Evolutionary conservation across 139 green algal genomes (phyloP), one percentile per base, ranked within the genome.

Genomic region (Coelastrella sp.): DNA sequence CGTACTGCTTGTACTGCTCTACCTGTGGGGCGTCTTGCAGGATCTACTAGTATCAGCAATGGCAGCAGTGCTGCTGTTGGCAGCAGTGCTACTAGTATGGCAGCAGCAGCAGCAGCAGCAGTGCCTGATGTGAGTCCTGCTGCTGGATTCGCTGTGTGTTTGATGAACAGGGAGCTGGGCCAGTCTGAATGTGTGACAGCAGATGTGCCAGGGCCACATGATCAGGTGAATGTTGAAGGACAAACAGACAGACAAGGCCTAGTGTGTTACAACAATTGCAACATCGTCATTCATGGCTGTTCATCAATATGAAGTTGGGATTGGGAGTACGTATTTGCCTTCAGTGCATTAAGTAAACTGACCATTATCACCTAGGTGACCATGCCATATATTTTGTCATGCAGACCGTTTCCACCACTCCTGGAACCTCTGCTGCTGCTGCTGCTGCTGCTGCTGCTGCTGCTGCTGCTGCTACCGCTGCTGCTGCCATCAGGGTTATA

Each of bases 121-220:
- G 59, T 15, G 22, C n/a, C 22, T 49, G 81, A 73, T 86, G 81
- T 59, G 15, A 86, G 57, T n/a, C 81, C 81, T 6, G 15, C 81
- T 58, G 59, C 81, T 86, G 81, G 81, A 15, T 65, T 22, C 59
- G 81, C 81, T 25, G 59, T 56, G n/a, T 86, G 81, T 19, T 25
- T 86, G 59, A 24, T 74, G 19, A 68, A 86, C n/a, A 7, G 10
- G 5, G 80, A 86, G 20, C 22, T 57, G 59, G 80, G 80, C 8
- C 80, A 86, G 80, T 86, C 74, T 75, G 59, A 86, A 65, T 86
- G 80, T 63, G 7, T 3, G 3, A 68, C 79, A 85, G 79, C 8
- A 73, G 78, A 49, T 63, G 78, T 10, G 9, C 61, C n/a, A n/a
- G n/a, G n/a, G n/a, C n/a, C n/a, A n/a, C 74, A 81, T 15, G 8